Percentiles rank a stretch among this genome's conserved stretches.
These are phyloP conservation scores for Yamadazyma jaroonii DNA, from an alignment of 1,139 yeast genomes.

Conservation along the genomic window DNA sequence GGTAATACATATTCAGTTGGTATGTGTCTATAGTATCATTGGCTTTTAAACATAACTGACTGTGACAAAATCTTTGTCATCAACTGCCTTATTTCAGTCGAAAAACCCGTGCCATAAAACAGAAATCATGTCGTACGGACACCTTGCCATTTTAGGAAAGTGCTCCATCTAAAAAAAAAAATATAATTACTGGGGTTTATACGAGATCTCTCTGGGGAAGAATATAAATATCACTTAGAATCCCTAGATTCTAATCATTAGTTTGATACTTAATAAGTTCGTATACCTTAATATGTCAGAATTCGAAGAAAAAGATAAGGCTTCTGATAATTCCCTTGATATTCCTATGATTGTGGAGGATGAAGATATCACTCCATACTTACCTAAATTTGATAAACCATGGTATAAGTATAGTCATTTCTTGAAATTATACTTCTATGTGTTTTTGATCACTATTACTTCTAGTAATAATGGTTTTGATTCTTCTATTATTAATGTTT, in stretches of 20 bases:
- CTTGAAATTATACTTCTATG: conserved; percentile 28
- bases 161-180: background rate
- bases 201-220: background rate
- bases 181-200: background rate
- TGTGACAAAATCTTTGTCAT: too few relatives aligned
- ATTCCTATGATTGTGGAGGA: background rate
- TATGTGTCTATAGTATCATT: too few relatives aligned
- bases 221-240: too few relatives aligned
- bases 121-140: background rate
- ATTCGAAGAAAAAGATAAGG: conserved; percentile 2
- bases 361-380: conserved; percentile 5
- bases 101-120: too few relatives aligned
- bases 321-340: conserved; percentile 4
- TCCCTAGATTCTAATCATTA: too few relatives aligned
- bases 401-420: conserved; percentile 32
- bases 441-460: conserved; percentile 42
- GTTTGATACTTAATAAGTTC: background rate
- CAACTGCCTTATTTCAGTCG: too few relatives aligned
- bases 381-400: conserved; percentile 12
- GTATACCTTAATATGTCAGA: background rate
- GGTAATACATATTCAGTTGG: too few relatives aligned
- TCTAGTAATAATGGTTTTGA: conserved; percentile 53
- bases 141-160: background rate
- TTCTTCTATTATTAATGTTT: conserved; percentile 49
- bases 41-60: too few relatives aligned